Percentiles rank a stretch among this genome's conserved stretches.
Conservation (phyloP, 148 eudicot species). For the Rhododendron mucronatum region DNA sequence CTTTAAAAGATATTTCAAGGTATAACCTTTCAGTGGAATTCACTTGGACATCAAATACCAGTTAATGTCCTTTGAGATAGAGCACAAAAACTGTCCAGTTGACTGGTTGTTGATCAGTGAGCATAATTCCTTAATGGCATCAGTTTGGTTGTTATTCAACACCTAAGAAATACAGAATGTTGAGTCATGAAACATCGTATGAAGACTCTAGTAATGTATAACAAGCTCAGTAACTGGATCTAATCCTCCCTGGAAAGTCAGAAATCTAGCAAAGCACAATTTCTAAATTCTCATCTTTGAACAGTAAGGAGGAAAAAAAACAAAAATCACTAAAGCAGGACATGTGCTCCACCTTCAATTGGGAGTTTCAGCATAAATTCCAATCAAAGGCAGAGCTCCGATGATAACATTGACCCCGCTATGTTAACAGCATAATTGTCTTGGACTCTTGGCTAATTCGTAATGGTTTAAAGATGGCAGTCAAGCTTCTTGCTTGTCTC, state of each 20-base stretch:
- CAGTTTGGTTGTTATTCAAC: not conserved
- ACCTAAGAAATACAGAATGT: not conserved
- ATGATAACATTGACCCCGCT: not conserved
- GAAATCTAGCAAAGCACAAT: not conserved
- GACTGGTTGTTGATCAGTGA: not conserved
- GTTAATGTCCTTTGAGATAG: not conserved
- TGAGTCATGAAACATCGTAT: not conserved
- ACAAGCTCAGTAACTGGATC: not conserved
- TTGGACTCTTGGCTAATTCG: not conserved
- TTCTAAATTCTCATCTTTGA: not conserved
- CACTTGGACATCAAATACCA: not conserved
- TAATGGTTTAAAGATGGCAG: not conserved
- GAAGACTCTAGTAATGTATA: not conserved
- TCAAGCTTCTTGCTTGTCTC: not conserved
- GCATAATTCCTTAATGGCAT: not conserved
- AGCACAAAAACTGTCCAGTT: slow-evolving; percentile 3
- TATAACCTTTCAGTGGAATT: not conserved
- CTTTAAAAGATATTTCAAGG: not conserved
- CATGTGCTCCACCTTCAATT: not conserved
- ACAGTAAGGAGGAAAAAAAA: not conserved
- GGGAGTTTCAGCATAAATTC: not conserved
- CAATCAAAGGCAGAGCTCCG: not conserved
- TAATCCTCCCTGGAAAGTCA: not conserved
- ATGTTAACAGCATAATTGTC: not conserved
- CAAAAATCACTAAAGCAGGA: not conserved